Evolutionary conservation across 2,329 filamentous ascomycete species (phyloP).

Genomic region (Phyllosticta ampelicida): DNA sequence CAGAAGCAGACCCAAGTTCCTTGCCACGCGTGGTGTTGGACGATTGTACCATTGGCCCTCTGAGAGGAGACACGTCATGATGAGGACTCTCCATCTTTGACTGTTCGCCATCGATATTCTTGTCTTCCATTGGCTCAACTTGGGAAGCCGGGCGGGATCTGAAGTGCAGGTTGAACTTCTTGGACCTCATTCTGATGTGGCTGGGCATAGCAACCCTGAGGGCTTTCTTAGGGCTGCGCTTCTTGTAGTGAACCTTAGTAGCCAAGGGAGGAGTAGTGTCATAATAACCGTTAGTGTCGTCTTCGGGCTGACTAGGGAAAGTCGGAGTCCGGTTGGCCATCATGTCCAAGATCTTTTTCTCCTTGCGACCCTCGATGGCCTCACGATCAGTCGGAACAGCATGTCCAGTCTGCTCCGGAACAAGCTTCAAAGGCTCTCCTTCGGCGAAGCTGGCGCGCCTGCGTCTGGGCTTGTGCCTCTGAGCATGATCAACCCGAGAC

Average conservation of each 20-base stretch:
- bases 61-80: too few relatives aligned
- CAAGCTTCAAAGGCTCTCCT: slow-evolving; percentile 12
- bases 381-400: slow-evolving; percentile 28
- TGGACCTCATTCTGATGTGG: background rate
- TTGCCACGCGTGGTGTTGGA: too few relatives aligned
- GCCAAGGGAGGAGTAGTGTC: slow-evolving; percentile 1
- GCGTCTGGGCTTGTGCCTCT: background rate
- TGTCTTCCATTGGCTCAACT: background rate
- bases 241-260: background rate
- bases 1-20: background rate
- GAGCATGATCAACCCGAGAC: slow-evolving; percentile 7
- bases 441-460: background rate
- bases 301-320: background rate
- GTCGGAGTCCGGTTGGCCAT: slow-evolving; percentile 15
- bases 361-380: slow-evolving; percentile 29
- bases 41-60: too few relatives aligned
- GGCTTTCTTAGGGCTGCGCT: background rate
- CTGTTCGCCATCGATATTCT: background rate
- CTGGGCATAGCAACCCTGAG: background rate
- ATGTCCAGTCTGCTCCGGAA: slow-evolving; percentile 10
- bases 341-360: slow-evolving; percentile 25
- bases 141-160: background rate
- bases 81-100: background rate
- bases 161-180: background rate
- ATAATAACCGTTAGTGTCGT: background rate